Base-by-base conservation (phyloP, 768 basidiomycete genomes). In the Tylopilus rubrobrunneus region DNA sequence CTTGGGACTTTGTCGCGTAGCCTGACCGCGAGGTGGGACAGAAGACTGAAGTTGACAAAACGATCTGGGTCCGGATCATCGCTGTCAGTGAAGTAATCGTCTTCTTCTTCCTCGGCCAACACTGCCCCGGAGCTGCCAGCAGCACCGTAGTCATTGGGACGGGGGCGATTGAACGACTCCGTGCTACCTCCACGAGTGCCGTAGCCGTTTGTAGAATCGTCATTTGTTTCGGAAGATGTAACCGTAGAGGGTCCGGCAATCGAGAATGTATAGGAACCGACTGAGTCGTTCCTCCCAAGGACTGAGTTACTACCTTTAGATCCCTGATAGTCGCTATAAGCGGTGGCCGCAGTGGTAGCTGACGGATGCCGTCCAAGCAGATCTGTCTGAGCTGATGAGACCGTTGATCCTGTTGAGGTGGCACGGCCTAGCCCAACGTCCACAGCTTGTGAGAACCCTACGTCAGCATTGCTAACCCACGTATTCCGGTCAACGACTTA, bases 1-100 rank as follows among this genome's bases (percentile, higher is more conserved):
- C 90, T 79, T 4, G 89, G 91, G 3, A 98, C 91, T 66, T 91
- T 89, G 71, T 98, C 95, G 51, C 88, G 80, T 52, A 98, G 72
- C 66, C 90, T 86, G 34, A 95, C 86, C 2, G 93, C 94, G 45
- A 97, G 81, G 67, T 99, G 88, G 31, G 86, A 88, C 52, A 98
- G 76, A 42, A 97, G 74, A 15, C 91, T 84, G 49, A 91, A 89
- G 67, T 96, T 94, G 68, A 98, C 85, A 63, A 92, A 97, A 15
- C 85, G 80, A 53, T 77, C 80, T 47, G 83, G 83, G 51, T 87
- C 82, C 14, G 84, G 83, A 46, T 92, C 89, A 23, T 78, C 76
- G 17, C 74, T 77, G 25, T 82, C 74, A 11, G 70, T 67, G 42
- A 71, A 73, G 65, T 53, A 67, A 27, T 54, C 58, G 10, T 68